phyloP scores from a whole-genome alignment of 169 alveolate species.

The Babesia divergens region DNA sequence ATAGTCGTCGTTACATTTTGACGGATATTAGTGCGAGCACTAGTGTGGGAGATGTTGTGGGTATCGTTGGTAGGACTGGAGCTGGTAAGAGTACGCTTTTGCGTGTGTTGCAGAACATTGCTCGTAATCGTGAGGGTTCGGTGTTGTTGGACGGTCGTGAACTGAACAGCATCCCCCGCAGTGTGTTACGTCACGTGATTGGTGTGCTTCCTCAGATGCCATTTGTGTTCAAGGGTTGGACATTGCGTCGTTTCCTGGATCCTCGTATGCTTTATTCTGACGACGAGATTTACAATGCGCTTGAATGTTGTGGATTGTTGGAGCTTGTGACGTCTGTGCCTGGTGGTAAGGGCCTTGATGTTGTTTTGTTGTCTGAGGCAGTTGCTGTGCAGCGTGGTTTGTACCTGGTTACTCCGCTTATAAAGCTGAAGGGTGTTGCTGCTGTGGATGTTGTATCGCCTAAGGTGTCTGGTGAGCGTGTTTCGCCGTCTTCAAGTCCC shows the following conservation, averaged over 20 bases:
- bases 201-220: constrained; percentile 62
- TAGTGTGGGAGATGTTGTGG: constrained; percentile 26
- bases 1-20: background rate
- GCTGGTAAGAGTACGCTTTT: constrained; percentile 63
- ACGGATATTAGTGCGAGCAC: constrained; percentile 29
- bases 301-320: constrained; percentile 44
- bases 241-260: constrained; percentile 56
- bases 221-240: constrained; percentile 63
- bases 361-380: constrained; percentile 24
- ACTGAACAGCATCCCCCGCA: constrained; percentile 29
- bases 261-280: constrained; percentile 58
- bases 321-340: constrained; percentile 33
- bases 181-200: constrained; percentile 22
- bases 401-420: background rate
- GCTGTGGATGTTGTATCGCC: background rate
- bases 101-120: constrained; percentile 18
- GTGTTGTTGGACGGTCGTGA: constrained; percentile 65
- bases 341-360: constrained; percentile 26
- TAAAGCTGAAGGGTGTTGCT: background rate
- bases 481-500: background rate
- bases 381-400: background rate
- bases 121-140: constrained; percentile 28
- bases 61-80: constrained; percentile 61
- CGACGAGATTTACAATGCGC: constrained; percentile 29
- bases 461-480: background rate